phyloP scores from a whole-genome alignment of 768 basidiomycete species.

The Mycena albidolilacea region DNA sequence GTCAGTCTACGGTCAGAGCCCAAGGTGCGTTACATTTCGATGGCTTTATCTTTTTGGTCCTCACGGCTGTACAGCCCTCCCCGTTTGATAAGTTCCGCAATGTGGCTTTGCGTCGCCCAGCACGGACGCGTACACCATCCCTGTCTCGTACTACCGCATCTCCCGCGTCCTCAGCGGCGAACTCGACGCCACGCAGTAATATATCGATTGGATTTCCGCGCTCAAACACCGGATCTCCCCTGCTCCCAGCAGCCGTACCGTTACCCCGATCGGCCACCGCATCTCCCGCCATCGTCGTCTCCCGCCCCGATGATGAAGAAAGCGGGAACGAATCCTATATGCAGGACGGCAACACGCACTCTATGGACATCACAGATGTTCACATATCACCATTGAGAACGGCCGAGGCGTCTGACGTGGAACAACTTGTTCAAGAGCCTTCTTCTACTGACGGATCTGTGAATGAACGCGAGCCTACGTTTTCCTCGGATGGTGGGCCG shows the following conservation, averaged over 20 bases:
- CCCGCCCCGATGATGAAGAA: constrained; percentile 41
- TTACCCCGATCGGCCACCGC: constrained; percentile 66
- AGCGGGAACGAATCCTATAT: constrained; percentile 50
- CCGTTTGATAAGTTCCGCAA: constrained; percentile 76
- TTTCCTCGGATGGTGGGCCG: constrained; percentile 76
- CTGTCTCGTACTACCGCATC: constrained; percentile 75
- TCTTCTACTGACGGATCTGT: constrained; percentile 39
- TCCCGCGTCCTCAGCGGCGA: constrained; percentile 69
- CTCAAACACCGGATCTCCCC: constrained; percentile 62
- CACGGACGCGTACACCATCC: constrained; percentile 75
- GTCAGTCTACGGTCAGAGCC: constrained; percentile 73
- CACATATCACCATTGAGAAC: constrained; percentile 60
- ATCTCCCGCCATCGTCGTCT: constrained; percentile 60
- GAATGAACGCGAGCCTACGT: constrained; percentile 70
- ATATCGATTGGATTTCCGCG: constrained; percentile 58
- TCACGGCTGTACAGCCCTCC: constrained; percentile 62
- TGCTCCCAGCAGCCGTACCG: constrained; percentile 61
- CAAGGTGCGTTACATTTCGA: constrained; percentile 57
- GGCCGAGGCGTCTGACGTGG: constrained; percentile 39
- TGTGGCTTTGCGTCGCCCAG: constrained; percentile 68
- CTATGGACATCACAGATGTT: constrained; percentile 70
- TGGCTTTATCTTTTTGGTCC: neutral
- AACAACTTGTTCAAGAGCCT: constrained; percentile 40
- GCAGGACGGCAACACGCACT: constrained; percentile 54
- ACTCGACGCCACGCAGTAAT: constrained; percentile 76